phyloP scores from a whole-genome alignment of 139 green algal species.

The Picochlorum sp. region DNA sequence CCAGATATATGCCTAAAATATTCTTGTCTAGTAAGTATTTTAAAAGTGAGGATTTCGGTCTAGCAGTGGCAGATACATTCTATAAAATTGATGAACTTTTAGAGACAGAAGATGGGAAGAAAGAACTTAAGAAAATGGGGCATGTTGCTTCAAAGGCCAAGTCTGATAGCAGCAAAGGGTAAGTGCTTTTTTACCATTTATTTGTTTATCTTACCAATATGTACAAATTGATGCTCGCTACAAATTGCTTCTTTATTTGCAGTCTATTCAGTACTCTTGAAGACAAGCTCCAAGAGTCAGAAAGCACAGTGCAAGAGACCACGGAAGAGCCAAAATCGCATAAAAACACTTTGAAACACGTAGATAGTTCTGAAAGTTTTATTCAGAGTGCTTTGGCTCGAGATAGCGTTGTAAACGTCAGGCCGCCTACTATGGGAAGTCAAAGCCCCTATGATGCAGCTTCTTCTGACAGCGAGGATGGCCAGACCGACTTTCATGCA shows the following conservation, averaged over 20 bases:
- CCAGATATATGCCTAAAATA: constrained; percentile 12
- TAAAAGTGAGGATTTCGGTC: constrained; percentile 1
- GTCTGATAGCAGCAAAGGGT: too few species aligned
- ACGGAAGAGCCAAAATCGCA: too few species aligned
- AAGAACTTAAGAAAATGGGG: constrained; percentile 4
- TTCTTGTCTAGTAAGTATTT: constrained; percentile 10
- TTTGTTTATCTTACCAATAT: too few species aligned
- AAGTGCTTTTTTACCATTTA: too few species aligned
- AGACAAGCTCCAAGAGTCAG: too few species aligned
- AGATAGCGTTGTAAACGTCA: background rate
- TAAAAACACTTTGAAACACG: too few species aligned
- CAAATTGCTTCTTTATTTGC: too few species aligned
- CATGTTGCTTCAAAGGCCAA: too few species aligned
- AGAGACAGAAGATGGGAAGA: constrained; percentile 28
- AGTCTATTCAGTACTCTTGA: too few species aligned
- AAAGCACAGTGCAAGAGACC: too few species aligned
- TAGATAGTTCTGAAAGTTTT: background rate
- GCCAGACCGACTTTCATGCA: constrained; percentile 8
- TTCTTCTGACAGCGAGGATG: background rate
- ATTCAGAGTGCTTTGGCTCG: background rate
- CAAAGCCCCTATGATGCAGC: background rate
- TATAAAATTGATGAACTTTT: constrained; percentile 32
- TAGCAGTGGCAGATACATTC: constrained; percentile 11
- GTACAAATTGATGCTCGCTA: too few species aligned
- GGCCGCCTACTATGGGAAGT: too few species aligned